Conservation (phyloP, 495 filamentous ascomycete genomes). For the Aspergillus egyptiacus region DNA sequence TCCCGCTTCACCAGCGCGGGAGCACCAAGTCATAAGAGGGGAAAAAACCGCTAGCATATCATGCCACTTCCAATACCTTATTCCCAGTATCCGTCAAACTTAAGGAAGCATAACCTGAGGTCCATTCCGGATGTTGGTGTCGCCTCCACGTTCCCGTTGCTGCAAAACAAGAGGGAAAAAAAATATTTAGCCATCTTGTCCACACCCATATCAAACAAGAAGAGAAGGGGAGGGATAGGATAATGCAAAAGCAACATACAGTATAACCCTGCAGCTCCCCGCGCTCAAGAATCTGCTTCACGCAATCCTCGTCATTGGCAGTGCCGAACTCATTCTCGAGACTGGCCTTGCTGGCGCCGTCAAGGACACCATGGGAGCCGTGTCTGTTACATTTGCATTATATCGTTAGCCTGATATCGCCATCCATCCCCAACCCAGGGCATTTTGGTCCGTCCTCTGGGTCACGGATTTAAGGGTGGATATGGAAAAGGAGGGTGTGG, state of each 20-base stretch:
- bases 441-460: too few species aligned
- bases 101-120: neutral
- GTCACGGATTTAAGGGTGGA: too few species aligned
- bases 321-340: constrained; percentile 89
- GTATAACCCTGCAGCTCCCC: constrained; percentile 61
- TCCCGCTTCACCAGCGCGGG: neutral
- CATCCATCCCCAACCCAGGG: neutral
- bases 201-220: neutral
- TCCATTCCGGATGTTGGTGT: constrained; percentile 8
- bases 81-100: too few species aligned
- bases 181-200: neutral
- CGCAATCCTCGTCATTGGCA: constrained; percentile 64
- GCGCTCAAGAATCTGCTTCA: constrained; percentile 71
- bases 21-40: neutral
- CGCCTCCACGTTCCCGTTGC: constrained; percentile 4
- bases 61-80: too few species aligned
- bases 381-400: constrained; percentile 50
- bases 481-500: neutral
- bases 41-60: neutral
- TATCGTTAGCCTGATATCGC: neutral
- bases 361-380: constrained; percentile 73
- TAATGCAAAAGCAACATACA: constrained; percentile 44
- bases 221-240: neutral
- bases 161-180: neutral
- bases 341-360: constrained; percentile 63